Conservation (phyloP, 495 filamentous ascomycete species). For the Aspergillus sclerotiicarbonarius region DNA sequence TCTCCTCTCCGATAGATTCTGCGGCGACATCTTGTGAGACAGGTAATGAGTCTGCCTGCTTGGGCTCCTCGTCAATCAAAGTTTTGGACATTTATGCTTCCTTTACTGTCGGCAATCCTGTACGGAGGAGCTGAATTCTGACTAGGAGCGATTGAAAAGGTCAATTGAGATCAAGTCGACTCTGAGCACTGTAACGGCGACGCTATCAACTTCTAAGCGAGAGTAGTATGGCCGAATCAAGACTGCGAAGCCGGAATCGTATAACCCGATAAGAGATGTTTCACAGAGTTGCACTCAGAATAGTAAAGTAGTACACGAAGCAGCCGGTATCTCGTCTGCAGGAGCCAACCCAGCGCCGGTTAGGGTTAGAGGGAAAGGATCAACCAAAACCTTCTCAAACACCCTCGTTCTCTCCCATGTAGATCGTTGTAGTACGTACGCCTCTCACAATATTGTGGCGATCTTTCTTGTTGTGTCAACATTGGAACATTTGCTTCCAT, state of each 20-base stretch:
- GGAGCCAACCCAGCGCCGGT: not conserved
- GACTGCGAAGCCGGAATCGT: too few species aligned
- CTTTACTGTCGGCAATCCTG: too few species aligned
- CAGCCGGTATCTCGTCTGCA: not conserved
- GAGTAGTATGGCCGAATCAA: too few species aligned
- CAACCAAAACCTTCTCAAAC: slow-evolving; percentile 38
- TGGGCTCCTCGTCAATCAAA: not conserved
- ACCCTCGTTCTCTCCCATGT: slow-evolving; percentile 22
- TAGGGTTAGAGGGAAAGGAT: slow-evolving; percentile 14
- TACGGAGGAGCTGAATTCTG: not conserved
- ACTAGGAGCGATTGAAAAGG: not conserved
- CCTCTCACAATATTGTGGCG: not conserved
- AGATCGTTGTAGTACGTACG: not conserved
- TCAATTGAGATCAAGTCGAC: not conserved
- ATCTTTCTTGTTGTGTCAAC: too few species aligned
- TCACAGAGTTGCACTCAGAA: too few species aligned
- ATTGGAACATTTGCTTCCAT: too few species aligned
- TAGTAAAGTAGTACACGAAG: not conserved
- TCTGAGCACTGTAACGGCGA: too few species aligned
- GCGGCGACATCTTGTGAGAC: not conserved
- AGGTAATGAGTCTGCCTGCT: not conserved
- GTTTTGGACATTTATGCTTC: not conserved
- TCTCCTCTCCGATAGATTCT: slow-evolving; percentile 5
- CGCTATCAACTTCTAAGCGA: too few species aligned
- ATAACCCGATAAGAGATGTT: too few species aligned